These are phyloP conservation scores for Jackrogersella multiformis DNA, from an alignment of 495 filamentous ascomycete genomes.

Conservation along the genomic window DNA sequence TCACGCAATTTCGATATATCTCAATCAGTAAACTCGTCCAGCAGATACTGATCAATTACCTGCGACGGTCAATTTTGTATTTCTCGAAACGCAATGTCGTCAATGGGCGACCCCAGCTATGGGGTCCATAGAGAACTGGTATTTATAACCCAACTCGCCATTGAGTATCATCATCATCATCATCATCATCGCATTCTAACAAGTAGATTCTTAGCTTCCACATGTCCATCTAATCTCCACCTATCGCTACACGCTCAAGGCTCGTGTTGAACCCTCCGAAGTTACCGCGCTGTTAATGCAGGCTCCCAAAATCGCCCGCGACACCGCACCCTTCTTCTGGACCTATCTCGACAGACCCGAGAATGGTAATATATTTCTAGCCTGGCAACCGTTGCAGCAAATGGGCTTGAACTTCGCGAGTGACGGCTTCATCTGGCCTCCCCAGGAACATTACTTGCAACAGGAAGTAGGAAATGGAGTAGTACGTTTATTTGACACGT, in stretches of 20 bases:
- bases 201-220: conserved; percentile 65
- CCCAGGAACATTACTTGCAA: conserved; percentile 74
- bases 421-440: conserved; percentile 92
- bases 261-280: conserved; percentile 70
- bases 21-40: no score
- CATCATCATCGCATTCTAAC: conserved; percentile 18
- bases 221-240: conserved; percentile 88
- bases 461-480: conserved; percentile 76
- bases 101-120: conserved; percentile 72
- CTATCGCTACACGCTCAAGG: conserved; percentile 73
- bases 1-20: conserved; percentile 2
- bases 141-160: conserved; percentile 38
- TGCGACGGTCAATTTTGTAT: conserved; percentile 6
- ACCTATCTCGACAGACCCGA: conserved; percentile 83
- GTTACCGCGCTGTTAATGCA: conserved; percentile 78
- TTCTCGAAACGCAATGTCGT: conserved; percentile 35
- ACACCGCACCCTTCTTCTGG: conserved; percentile 85
- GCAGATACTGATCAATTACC: conserved; percentile 10
- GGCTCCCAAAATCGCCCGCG: conserved; percentile 81
- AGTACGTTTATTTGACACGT: conserved; percentile 61
- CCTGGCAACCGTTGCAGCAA: conserved; percentile 81
- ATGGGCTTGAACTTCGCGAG: conserved; percentile 77
- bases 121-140: conserved; percentile 71
- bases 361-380: conserved; percentile 82
- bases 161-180: conserved; percentile 13